phyloP scores from a whole-genome alignment of 2,329 filamentous ascomycete genomes.

The Talaromyces sp. region DNA sequence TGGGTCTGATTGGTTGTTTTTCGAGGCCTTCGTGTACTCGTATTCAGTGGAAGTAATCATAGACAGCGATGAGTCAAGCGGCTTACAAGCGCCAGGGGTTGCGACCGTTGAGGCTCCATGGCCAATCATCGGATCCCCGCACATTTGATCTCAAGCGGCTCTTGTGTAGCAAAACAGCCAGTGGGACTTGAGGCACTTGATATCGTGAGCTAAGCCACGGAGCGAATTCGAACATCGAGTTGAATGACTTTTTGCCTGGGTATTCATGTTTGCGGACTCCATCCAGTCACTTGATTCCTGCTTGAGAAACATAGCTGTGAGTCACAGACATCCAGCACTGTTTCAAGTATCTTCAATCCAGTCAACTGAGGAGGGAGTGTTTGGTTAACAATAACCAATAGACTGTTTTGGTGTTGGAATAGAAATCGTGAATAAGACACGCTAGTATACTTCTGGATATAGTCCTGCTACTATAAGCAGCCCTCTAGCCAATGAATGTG shows the following conservation, averaged over 20 bases:
- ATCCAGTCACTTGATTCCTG: not conserved
- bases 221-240: not conserved
- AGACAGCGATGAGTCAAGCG: conserved; percentile 6
- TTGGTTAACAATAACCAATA: not conserved
- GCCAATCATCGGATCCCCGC: conserved; percentile 13
- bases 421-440: not conserved
- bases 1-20: not conserved
- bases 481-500: not conserved
- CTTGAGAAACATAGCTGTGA: not conserved
- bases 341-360: conserved; percentile 1
- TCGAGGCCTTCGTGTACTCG: not conserved
- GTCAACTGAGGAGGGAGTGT: not conserved
- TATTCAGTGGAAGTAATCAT: not conserved
- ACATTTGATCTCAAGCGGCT: conserved; percentile 7
- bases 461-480: not conserved
- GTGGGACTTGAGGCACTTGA: not conserved
- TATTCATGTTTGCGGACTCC: not conserved
- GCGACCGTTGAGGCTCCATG: not conserved
- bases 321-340: not conserved
- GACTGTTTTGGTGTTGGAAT: not conserved
- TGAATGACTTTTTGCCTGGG: not conserved
- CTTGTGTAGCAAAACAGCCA: not conserved
- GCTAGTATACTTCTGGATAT: not conserved
- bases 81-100: conserved; percentile 16
- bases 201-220: not conserved